Conservation (phyloP, 2,329 filamentous ascomycete genomes). For the Fusarium piperis region DNA sequence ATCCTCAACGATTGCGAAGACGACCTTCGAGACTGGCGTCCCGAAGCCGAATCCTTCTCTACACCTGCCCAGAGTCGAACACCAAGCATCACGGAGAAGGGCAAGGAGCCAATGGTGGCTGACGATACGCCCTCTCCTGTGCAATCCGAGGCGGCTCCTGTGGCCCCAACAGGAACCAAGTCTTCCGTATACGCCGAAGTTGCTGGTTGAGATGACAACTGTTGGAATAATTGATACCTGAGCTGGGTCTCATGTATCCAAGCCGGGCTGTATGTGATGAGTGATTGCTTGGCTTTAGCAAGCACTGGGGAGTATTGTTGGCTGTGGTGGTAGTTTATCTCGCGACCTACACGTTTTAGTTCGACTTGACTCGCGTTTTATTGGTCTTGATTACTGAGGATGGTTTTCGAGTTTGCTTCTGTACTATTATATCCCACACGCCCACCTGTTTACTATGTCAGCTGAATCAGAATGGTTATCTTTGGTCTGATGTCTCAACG, state of each 20-base stretch:
- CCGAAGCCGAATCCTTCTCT: slow-evolving; percentile 51
- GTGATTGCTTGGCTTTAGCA: slow-evolving; percentile 6
- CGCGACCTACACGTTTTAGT: neutral
- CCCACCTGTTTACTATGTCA: slow-evolving; percentile 5
- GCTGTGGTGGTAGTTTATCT: neutral
- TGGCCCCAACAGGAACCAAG: slow-evolving; percentile 18
- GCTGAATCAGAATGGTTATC: slow-evolving; percentile 21
- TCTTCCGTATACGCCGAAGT: slow-evolving; percentile 29
- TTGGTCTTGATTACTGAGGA: slow-evolving; percentile 10
- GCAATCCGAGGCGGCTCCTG: slow-evolving; percentile 12
- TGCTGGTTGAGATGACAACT: slow-evolving; percentile 16
- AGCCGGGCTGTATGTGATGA: neutral
- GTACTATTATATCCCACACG: slow-evolving; percentile 27
- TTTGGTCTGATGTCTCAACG: neutral
- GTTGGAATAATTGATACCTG: neutral
- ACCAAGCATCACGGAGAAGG: slow-evolving; percentile 42
- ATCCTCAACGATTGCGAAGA: slow-evolving; percentile 93
- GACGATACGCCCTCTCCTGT: slow-evolving; percentile 18
- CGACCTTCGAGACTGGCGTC: slow-evolving; percentile 80
- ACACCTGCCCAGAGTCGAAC: slow-evolving; percentile 36
- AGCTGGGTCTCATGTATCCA: neutral
- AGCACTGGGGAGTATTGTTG: slow-evolving; percentile 2
- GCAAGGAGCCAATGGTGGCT: slow-evolving; percentile 32
- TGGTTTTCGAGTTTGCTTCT: slow-evolving; percentile 4
- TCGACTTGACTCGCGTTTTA: neutral